Evolutionary conservation across 2,329 filamentous ascomycete species (phyloP), one percentile per base, ranked within the genome.

Genomic region (Exophiala mesophila): DNA sequence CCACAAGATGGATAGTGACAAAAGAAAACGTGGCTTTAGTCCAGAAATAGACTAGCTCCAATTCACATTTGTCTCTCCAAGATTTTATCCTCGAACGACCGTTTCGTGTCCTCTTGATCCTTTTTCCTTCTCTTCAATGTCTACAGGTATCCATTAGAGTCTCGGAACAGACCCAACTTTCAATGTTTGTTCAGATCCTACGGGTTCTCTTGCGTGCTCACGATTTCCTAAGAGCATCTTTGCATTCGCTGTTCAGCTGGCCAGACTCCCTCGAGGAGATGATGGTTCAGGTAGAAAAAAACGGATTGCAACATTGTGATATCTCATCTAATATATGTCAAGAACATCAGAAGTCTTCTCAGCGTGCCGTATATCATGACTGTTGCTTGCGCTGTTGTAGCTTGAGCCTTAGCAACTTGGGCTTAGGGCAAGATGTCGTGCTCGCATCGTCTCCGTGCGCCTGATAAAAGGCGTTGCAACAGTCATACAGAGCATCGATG

Each of bases 81-180:
- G n/a, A n/a, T n/a, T n/a, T n/a, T n/a, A n/a, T n/a, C n/a, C n/a
- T n/a, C n/a, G n/a, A 26, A 26, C 23, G 23, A 32, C 38, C 19
- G 26, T 23, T 31, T 34, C 38, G 16, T 10, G 28, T 20, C 32
- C 40, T 20, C 32, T 44, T 24, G 36, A 36, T 39, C 42, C 37
- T 38, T 47, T 45, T 41, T 48, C 44, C 23, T 12, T 63, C 66
- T 66, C 63, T 59, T 61, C 64, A 66, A 75, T 74, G 72, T 76
- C 70, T 63, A 75, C 73, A 90, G 88, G 83, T 85, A 83, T 80
- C 85, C 86, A 85, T 90, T 97, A 97, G 92, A 98, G 92, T 98
- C 92, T 94, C 90, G 89, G 85, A 85, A 81, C 80, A 85, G 80
- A 85, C 80, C 7, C 55, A 62, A 34, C 64, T 19, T 41, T 89